Evolutionary conservation across 257 asterid species (phyloP), one percentile per base, ranked within the genome.

Genomic region (Voacanga thouarsii): DNA sequence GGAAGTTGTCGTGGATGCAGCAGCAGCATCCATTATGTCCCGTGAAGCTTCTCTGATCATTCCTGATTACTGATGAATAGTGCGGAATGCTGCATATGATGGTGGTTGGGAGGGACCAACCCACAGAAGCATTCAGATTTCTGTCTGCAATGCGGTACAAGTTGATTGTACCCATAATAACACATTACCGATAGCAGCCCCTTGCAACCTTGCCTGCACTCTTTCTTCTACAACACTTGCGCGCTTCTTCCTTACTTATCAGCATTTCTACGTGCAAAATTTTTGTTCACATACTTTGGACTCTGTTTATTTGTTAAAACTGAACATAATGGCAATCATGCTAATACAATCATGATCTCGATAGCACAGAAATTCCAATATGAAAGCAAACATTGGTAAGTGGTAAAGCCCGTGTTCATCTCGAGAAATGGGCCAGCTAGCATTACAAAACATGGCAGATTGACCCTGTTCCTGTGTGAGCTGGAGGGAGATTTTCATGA

Each of bases 51-150:
- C 21, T 71, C 55, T 44, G 66, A 75, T 74, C 77, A 60, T 70
- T 50, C 0, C n/a, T 0, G 41, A 12, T 28, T 61, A 26, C 41
- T 61, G 68, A 16, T 0, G 56, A 12, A 12, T 61, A 61, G 68
- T 61, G 68, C 51, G 6, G 19, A 76, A 30, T 63, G 79, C 64
- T 19, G 51, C 73, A 2, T 33, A 23, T 14, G 70, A 23, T 14
- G 70, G 61, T 14, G 41, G 81, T 75, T 49, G 61, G 45, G 49
- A 75, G 72, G 79, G 79, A 19, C 77, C 77, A 33, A 59, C 0
- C 37, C 30, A 28, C 82, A 71, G 60, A 64, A 64, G 55, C 78
- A 59, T 64, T 51, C 63, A 49, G 63, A 33, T 60, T 49, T 44
- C 53, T 19, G 77, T 63, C 69, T 63, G 14, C 41, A 23, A 1